Percentiles rank a stretch among this genome's conserved stretches.
phyloP scores from a whole-genome alignment of 805 yeast genomes.

The Vanderwaltozyma verrucispora region DNA sequence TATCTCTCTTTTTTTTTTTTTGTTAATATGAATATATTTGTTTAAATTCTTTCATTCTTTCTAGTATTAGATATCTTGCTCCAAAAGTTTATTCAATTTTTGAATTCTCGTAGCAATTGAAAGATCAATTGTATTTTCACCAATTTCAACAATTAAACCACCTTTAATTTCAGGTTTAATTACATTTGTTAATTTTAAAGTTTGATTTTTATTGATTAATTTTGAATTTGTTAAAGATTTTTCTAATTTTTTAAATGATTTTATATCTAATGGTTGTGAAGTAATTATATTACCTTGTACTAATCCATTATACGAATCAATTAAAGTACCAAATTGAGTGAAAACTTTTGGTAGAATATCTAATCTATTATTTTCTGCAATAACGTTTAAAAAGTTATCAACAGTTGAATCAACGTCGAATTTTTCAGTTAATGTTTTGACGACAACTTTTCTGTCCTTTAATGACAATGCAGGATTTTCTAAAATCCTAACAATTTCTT shows the following conservation, averaged over 20 bases:
- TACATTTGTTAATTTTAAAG: constrained; percentile 71
- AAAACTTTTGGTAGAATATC: constrained; percentile 53
- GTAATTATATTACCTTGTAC: constrained; percentile 91
- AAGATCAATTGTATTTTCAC: constrained; percentile 93
- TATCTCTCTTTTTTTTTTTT: too few species aligned
- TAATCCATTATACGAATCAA: constrained; percentile 83
- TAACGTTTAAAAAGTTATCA: constrained; percentile 67
- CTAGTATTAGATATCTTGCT: constrained; percentile 81
- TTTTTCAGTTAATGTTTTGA: constrained; percentile 38
- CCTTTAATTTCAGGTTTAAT: constrained; percentile 90
- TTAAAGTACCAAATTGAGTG: constrained; percentile 62
- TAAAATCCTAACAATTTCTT: constrained; percentile 51
- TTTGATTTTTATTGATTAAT: constrained; percentile 77
- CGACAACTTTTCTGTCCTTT: constrained; percentile 64
- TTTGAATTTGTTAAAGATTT: constrained; percentile 65
- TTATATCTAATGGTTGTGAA: constrained; percentile 73
- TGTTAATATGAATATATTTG: too few species aligned
- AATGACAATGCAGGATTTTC: constrained; percentile 75
- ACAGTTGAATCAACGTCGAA: constrained; percentile 46
- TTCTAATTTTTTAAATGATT: constrained; percentile 67
- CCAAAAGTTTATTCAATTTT: constrained; percentile 79
- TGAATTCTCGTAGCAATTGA: constrained; percentile 76
- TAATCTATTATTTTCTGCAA: constrained; percentile 93
- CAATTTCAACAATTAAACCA: constrained; percentile 91
- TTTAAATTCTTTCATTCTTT: too few species aligned